phyloP scores from a whole-genome alignment of 2,329 filamentous ascomycete species.

The Lachnellula willkommii region DNA sequence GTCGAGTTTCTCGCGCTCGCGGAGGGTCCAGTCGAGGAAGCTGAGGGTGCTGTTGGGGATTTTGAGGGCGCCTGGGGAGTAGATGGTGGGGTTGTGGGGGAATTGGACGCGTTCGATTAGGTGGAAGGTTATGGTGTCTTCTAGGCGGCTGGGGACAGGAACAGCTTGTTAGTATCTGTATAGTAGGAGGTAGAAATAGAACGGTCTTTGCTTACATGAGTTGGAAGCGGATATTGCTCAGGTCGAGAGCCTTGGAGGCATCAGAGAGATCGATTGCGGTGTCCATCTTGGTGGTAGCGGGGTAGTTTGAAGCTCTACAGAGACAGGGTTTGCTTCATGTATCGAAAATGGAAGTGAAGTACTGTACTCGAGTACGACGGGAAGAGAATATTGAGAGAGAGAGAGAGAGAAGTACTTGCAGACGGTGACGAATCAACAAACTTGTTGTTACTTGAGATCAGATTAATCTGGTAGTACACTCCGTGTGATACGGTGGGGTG shows the following conservation, averaged over 20 bases:
- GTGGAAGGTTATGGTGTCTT: constrained; percentile 97
- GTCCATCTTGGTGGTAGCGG: constrained; percentile 61
- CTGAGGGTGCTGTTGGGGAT: constrained; percentile 70
- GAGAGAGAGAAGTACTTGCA: too few relatives aligned
- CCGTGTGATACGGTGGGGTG: too few relatives aligned
- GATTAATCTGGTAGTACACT: too few relatives aligned
- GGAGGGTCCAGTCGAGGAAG: constrained; percentile 91
- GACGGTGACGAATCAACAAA: too few relatives aligned
- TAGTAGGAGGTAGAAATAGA: not conserved
- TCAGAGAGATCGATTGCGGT: constrained; percentile 83
- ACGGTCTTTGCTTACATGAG: constrained; percentile 61
- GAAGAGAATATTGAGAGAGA: too few relatives aligned
- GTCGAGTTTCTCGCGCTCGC: constrained; percentile 84
- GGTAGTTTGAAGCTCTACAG: not conserved
- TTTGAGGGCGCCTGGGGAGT: constrained; percentile 70
- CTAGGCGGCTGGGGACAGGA: constrained; percentile 63
- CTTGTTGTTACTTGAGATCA: too few relatives aligned
- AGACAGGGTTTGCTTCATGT: not conserved
- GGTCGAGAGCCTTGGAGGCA: constrained; percentile 76
- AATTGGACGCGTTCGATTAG: constrained; percentile 98
- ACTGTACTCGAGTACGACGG: too few relatives aligned
- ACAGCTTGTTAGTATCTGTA: not conserved
- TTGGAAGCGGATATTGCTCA: constrained; percentile 88
- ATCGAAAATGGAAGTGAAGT: too few relatives aligned
- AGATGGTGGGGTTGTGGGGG: constrained; percentile 84